phyloP scores from a whole-genome alignment of 2,329 filamentous ascomycete genomes.

The Lachnellula cervina region DNA sequence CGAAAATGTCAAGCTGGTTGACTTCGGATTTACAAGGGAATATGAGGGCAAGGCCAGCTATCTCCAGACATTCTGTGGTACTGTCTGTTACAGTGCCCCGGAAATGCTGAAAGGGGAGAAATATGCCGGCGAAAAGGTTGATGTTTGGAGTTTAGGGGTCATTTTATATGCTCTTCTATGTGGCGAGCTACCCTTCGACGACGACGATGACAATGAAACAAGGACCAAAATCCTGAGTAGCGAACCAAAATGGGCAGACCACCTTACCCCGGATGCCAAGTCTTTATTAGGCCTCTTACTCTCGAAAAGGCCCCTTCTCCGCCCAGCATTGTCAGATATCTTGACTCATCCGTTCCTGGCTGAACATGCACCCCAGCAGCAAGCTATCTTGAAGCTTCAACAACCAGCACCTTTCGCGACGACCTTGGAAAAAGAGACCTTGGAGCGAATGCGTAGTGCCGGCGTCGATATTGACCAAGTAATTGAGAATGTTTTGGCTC shows the following conservation, averaged over 20 bases:
- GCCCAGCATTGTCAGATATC: constrained; percentile 79
- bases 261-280: constrained; percentile 72
- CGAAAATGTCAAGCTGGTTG: constrained; percentile 94
- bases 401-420: constrained; percentile 81
- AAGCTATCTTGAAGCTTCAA: constrained; percentile 79
- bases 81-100: constrained; percentile 93
- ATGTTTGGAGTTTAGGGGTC: constrained; percentile 88
- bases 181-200: constrained; percentile 89
- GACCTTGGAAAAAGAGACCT: constrained; percentile 78
- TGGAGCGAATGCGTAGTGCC: constrained; percentile 88
- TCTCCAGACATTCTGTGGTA: constrained; percentile 95
- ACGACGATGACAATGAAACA: constrained; percentile 86
- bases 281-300: constrained; percentile 74
- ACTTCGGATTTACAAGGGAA: constrained; percentile 96
- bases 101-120: constrained; percentile 99
- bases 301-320: constrained; percentile 80
- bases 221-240: constrained; percentile 79
- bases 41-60: constrained; percentile 95
- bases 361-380: constrained; percentile 82
- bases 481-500: constrained; percentile 86
- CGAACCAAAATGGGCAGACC: constrained; percentile 79
- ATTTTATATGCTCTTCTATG: constrained; percentile 79
- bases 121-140: constrained; percentile 95
- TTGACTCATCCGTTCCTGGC: constrained; percentile 81
- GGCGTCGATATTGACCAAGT: constrained; percentile 92